Evolutionary conservation across 306 rosid genomes (phyloP).

Genomic region (Echinosophora koreensis): DNA sequence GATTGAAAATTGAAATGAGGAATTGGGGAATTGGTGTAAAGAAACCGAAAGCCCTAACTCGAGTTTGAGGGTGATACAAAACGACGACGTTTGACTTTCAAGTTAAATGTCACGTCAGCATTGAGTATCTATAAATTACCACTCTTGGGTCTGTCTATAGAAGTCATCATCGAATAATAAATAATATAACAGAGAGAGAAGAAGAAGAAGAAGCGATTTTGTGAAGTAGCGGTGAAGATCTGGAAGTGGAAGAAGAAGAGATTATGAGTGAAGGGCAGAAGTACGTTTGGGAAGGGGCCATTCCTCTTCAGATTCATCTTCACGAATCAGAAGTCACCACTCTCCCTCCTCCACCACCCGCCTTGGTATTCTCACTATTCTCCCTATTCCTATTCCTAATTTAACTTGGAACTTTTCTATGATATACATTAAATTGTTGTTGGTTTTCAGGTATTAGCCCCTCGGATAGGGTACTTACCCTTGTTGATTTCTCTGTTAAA

Average conservation of each 20-base stretch:
- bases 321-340: conserved; percentile 93
- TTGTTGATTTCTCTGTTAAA: conserved; percentile 76
- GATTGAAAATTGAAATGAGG: neutral
- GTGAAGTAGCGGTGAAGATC: neutral
- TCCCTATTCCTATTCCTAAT: neutral
- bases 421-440: neutral
- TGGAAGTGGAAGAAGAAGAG: conserved; percentile 35
- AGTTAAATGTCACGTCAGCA: too few species aligned
- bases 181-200: too few species aligned
- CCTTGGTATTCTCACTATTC: conserved; percentile 55
- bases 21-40: neutral
- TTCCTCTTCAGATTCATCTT: conserved; percentile 89
- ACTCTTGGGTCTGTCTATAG: too few species aligned
- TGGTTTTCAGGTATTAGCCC: conserved; percentile 79
- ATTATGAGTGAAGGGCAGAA: conserved; percentile 67
- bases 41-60: neutral
- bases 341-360: conserved; percentile 87
- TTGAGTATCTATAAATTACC: too few species aligned
- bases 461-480: conserved; percentile 90
- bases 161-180: too few species aligned
- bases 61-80: neutral
- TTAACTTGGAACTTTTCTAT: conserved; percentile 1
- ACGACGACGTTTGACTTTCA: neutral
- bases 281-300: conserved; percentile 85
- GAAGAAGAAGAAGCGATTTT: too few species aligned